Base-by-base conservation (phyloP, 2,329 filamentous ascomycete species). In the Gnomoniopsis smithogilvyi region DNA sequence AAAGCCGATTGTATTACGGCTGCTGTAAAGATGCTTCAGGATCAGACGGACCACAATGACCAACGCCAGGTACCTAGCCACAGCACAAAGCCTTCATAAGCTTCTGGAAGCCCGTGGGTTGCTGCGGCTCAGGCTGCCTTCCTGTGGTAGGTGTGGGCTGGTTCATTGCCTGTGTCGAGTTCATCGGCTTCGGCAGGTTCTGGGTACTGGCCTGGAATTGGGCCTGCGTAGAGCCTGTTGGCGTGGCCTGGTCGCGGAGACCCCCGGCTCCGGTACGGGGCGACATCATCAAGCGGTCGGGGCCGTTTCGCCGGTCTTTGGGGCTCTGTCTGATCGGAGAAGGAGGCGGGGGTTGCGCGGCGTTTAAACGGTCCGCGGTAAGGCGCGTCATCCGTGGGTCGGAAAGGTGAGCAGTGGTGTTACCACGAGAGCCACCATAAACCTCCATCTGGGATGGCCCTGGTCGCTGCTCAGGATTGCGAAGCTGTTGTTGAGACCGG, bases 121-220 rank as follows among this genome's bases (percentile, higher is more conserved):
- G 90, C 65, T 87, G 81, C 3, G 57, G 56, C 72, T 95, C 89
- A 67, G 82, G 78, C 48, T 80, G 79, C 64, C 82, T 80, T 65
- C 80, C 81, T 66, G 72, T 78, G 70, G 76, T 84, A 19, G 76
- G 77, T 69, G 77, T 77, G 64, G 81, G 76, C 70, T 83, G 82
- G 65, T 79, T 82, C 78, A 86, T 79, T 61, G 80, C 83, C 60
- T 81, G 79, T 70, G 87, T 85, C 62, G 82, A 79, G 62, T 82
- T 83, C 70, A 84, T 82, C 64, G 82, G 80, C 66, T 87, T 80
- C 52, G 89, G 84, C 65, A 96, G 83, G 74, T 96, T 95, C 73
- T 92, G 91, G 70, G 90, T 91, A 78, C 92, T 96, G 82, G 92
- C 94, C 79, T 96, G 92, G 82, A 96, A 97, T 73, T 97, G 94